phyloP scores from a whole-genome alignment of 306 rosid genomes.

The Vicia villosa region DNA sequence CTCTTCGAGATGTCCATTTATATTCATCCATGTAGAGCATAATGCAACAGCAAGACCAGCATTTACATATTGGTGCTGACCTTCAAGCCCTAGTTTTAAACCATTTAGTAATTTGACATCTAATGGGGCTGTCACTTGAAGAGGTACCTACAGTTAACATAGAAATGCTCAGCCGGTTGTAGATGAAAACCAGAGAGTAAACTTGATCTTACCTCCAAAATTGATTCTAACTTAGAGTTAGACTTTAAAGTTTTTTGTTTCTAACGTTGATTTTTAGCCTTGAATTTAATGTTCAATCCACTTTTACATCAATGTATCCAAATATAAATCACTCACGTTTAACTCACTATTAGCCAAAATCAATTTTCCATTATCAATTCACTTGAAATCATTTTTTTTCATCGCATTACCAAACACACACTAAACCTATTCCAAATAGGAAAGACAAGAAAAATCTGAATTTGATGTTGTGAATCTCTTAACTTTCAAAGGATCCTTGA shows the following conservation, averaged over 20 bases:
- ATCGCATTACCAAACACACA: background rate
- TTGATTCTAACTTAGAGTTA: background rate
- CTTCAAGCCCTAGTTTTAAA: slow-evolving; percentile 84
- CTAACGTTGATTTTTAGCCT: background rate
- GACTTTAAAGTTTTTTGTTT: background rate
- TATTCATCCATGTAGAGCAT: slow-evolving; percentile 85
- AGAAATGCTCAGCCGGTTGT: slow-evolving; percentile 38
- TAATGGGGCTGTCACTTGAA: slow-evolving; percentile 63
- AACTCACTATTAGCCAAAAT: background rate
- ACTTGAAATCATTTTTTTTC: background rate
- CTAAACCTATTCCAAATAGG: slow-evolving; percentile 29
- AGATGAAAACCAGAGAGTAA: slow-evolving; percentile 1
- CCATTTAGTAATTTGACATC: slow-evolving; percentile 71
- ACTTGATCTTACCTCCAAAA: background rate
- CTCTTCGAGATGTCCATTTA: slow-evolving; percentile 61
- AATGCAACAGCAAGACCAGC: slow-evolving; percentile 92
- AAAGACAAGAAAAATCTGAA: slow-evolving; percentile 25
- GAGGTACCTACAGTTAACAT: slow-evolving; percentile 63
- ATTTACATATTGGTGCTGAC: slow-evolving; percentile 90
- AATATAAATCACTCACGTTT: background rate
- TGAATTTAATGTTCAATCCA: background rate
- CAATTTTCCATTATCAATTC: background rate
- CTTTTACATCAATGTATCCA: background rate
- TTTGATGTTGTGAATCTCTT: slow-evolving; percentile 7
- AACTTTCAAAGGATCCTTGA: slow-evolving; percentile 30